phyloP scores from a whole-genome alignment of 345 rosid species.

The Excoecaria cochinchinensis region DNA sequence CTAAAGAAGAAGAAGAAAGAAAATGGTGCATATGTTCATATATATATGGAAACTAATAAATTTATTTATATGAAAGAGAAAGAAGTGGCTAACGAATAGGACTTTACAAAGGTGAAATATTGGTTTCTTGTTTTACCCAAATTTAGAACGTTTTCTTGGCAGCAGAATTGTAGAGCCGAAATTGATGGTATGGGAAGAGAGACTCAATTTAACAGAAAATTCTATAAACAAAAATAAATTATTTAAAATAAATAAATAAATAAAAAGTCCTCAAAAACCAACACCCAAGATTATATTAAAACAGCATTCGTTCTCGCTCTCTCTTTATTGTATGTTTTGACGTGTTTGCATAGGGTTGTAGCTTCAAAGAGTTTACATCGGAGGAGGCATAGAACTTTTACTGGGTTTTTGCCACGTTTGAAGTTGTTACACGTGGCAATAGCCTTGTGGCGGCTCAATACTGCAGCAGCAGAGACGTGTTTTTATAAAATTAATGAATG shows the following conservation, averaged over 20 bases:
- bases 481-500: background rate
- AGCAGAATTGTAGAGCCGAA: slow-evolving; percentile 11
- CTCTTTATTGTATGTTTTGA: too few relatives aligned
- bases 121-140: slow-evolving; percentile 10
- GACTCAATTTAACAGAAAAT: slow-evolving; percentile 9
- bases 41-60: background rate
- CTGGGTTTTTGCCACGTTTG: slow-evolving; percentile 24
- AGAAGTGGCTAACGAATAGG: slow-evolving; percentile 13
- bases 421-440: slow-evolving; percentile 13
- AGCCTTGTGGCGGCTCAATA: slow-evolving; percentile 13
- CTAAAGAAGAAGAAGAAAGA: background rate
- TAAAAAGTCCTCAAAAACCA: background rate
- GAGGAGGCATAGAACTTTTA: background rate
- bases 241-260: background rate
- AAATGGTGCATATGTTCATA: background rate
- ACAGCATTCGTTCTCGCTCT: background rate
- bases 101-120: background rate
- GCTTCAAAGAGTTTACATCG: background rate
- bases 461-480: background rate
- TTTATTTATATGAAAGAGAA: background rate
- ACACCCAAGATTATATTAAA: too few relatives aligned
- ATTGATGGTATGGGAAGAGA: slow-evolving; percentile 16
- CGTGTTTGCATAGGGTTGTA: slow-evolving; percentile 5
- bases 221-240: background rate
- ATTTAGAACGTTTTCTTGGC: slow-evolving; percentile 25